phyloP scores from a whole-genome alignment of 2,329 filamentous ascomycete species.

The Fusarium sp. region DNA sequence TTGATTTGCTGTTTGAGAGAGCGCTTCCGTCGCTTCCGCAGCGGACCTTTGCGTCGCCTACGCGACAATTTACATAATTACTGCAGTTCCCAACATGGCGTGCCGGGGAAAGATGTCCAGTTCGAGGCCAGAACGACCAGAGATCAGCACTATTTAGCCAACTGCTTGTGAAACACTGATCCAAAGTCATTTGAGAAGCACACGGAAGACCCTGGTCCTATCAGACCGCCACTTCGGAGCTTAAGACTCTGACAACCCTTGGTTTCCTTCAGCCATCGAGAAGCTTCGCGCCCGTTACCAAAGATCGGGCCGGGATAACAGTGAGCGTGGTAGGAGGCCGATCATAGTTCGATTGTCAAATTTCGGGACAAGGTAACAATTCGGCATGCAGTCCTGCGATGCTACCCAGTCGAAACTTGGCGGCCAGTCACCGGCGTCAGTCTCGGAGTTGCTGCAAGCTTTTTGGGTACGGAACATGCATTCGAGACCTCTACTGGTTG shows the following conservation, averaged over 20 bases:
- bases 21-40: slow-evolving; percentile 11
- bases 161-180: slow-evolving; percentile 11
- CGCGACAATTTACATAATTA: slow-evolving; percentile 27
- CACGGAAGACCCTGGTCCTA: background rate
- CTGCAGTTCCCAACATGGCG: slow-evolving; percentile 5
- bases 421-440: background rate
- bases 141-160: slow-evolving; percentile 14
- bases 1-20: background rate
- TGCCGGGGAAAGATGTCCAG: background rate
- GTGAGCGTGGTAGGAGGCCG: background rate
- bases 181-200: background rate
- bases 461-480: background rate
- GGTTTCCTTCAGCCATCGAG: background rate
- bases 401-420: background rate
- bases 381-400: background rate
- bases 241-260: background rate
- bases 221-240: slow-evolving; percentile 28
- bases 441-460: background rate
- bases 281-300: background rate
- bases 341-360: background rate
- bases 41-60: slow-evolving; percentile 7
- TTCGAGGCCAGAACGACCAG: background rate
- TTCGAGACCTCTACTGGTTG: background rate
- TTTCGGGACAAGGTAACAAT: background rate
- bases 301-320: background rate